Percentiles rank a stretch among this genome's conserved stretches.
These are phyloP conservation scores for Echria macrotheca DNA, from an alignment of 495 filamentous ascomycete species.

Conservation along the genomic window DNA sequence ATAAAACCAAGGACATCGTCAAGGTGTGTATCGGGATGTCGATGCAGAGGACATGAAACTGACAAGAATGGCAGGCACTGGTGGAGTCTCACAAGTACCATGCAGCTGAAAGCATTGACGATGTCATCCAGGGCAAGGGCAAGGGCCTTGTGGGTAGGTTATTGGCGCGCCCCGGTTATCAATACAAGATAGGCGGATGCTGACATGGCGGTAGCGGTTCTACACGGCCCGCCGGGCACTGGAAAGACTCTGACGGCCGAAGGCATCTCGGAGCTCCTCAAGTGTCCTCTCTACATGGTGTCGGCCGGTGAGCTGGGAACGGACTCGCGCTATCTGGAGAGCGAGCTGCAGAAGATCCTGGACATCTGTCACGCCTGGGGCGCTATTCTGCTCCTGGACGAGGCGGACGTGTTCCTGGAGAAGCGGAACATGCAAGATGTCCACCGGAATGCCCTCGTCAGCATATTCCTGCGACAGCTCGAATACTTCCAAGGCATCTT, in stretches of 20 bases:
- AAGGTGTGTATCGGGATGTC: too few relatives aligned
- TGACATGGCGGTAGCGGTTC: conserved; percentile 40
- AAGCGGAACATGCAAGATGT: conserved; percentile 69
- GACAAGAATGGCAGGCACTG: conserved; percentile 11
- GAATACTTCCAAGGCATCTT: conserved; percentile 52
- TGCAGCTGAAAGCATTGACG: conserved; percentile 71
- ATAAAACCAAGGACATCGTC: conserved; percentile 29
- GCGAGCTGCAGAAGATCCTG: conserved; percentile 76
- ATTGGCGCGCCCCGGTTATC: conserved; percentile 67
- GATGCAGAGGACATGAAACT: too few relatives aligned
- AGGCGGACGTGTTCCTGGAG: conserved; percentile 77
- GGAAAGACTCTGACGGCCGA: conserved; percentile 90
- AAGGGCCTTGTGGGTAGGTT: conserved; percentile 59
- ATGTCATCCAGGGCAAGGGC: conserved; percentile 49
- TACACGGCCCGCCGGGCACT: conserved; percentile 79
- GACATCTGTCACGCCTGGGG: conserved; percentile 87
- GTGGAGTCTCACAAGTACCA: conserved; percentile 50
- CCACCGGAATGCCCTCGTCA: conserved; percentile 69
- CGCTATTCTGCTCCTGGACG: conserved; percentile 70
- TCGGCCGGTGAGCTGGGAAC: conserved; percentile 78
- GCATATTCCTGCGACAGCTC: conserved; percentile 49
- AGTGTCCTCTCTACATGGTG: conserved; percentile 81
- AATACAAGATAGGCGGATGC: too few relatives aligned
- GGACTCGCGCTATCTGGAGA: conserved; percentile 68
- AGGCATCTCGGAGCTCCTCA: conserved; percentile 76